Conservation (phyloP, 495 filamentous ascomycete species). For the Penicillium flavigenum region DNA sequence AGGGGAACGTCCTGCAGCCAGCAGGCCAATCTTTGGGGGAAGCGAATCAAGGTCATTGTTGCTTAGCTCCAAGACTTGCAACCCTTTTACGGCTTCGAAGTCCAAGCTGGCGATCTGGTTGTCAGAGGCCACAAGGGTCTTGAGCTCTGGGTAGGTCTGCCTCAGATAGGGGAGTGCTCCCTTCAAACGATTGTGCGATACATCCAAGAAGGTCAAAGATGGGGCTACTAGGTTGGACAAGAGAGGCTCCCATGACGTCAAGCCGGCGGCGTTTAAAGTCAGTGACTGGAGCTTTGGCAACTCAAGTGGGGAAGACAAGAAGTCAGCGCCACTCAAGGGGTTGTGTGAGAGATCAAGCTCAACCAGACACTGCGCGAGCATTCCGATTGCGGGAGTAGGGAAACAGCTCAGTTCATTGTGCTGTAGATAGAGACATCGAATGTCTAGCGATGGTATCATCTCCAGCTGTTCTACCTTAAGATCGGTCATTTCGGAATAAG, state of each 20-base stretch:
- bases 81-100: conserved; percentile 69
- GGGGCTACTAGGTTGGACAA: conserved; percentile 65
- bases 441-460: conserved; percentile 42
- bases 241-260: conserved; percentile 65
- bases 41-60: conserved; percentile 80
- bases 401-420: conserved; percentile 72
- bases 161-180: conserved; percentile 59
- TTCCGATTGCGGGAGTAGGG: conserved; percentile 60
- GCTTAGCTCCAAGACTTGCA: conserved; percentile 72
- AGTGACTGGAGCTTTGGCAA: conserved; percentile 74
- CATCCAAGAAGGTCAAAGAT: conserved; percentile 68
- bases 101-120: conserved; percentile 72
- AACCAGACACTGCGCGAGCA: conserved; percentile 66
- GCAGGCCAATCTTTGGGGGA: conserved; percentile 73
- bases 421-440: conserved; percentile 63
- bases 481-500: conserved; percentile 58
- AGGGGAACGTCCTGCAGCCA: conserved; percentile 53
- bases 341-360: conserved; percentile 80
- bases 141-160: conserved; percentile 62
- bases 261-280: conserved; percentile 65
- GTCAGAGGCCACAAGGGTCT: conserved; percentile 66
- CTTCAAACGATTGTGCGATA: conserved; percentile 75
- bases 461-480: conserved; percentile 48
- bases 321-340: conserved; percentile 60
- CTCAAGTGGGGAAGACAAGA: conserved; percentile 57